These are phyloP conservation scores for Fraxinus albicans DNA, from an alignment of 305 asterid species.

Conservation along the genomic window DNA sequence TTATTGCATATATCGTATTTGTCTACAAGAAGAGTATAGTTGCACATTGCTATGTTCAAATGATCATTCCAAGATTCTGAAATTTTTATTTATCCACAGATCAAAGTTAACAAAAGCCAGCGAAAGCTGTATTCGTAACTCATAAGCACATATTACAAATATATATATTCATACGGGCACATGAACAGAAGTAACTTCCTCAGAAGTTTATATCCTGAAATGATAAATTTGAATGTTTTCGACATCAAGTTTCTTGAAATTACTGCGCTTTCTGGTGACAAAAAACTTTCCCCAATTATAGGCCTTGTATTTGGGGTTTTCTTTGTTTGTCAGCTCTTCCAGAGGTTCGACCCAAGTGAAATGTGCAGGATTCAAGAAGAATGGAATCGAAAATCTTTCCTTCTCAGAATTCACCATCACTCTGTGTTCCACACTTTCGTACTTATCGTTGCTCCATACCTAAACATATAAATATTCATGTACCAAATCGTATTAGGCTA, in stretches of 20 bases:
- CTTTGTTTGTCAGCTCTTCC: conserved; percentile 22
- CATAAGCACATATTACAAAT: neutral
- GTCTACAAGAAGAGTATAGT: neutral
- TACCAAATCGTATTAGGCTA: neutral
- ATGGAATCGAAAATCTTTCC: conserved; percentile 48
- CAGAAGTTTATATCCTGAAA: conserved; percentile 22
- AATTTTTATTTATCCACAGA: conserved; percentile 1
- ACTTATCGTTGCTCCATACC: conserved; percentile 56
- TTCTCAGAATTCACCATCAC: conserved; percentile 37
- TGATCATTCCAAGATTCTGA: neutral
- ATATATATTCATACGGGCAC: neutral
- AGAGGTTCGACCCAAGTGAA: conserved; percentile 25
- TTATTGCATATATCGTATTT: neutral
- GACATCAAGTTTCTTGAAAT: conserved; percentile 29
- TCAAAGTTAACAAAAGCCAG: neutral
- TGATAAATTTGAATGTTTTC: conserved; percentile 26
- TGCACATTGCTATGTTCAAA: neutral
- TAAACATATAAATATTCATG: neutral
- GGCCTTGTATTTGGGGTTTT: conserved; percentile 24
- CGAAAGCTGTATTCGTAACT: neutral
- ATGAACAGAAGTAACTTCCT: neutral
- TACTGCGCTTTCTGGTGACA: conserved; percentile 22
- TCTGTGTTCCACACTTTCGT: conserved; percentile 49
- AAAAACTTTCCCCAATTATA: conserved; percentile 33
- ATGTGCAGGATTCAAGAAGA: conserved; percentile 40